Evolutionary conservation across 2,329 filamentous ascomycete species (phyloP).

Genomic region (Trichoderma sp.): DNA sequence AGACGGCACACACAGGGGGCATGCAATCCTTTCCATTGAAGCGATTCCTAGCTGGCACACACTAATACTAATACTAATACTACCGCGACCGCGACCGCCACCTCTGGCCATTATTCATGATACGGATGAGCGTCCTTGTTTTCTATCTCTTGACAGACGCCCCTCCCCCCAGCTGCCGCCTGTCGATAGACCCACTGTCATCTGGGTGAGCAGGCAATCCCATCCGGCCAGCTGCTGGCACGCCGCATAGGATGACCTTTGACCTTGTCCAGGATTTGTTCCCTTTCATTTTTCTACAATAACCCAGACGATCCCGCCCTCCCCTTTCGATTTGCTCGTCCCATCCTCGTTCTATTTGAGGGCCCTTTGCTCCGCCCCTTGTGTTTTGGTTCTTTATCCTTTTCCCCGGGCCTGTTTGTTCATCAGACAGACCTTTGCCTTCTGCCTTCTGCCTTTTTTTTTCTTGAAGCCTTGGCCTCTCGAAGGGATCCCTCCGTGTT

Average conservation of each 20-base stretch:
- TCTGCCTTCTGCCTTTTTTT: background rate
- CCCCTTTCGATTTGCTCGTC: background rate
- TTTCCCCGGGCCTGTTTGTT: too few relatives aligned
- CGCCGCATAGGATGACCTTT: background rate
- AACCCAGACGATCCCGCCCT: constrained; percentile 1
- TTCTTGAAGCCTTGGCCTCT: background rate
- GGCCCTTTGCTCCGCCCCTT: background rate
- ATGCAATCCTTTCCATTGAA: background rate
- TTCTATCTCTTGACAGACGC: background rate
- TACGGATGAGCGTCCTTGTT: background rate
- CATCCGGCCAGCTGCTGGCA: background rate
- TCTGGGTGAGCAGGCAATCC: background rate
- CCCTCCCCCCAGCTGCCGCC: constrained; percentile 13
- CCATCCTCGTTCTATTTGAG: background rate
- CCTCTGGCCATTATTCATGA: background rate
- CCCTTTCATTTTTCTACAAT: background rate
- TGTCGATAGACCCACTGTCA: constrained; percentile 15
- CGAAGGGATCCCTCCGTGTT: background rate
- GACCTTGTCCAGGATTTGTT: background rate
- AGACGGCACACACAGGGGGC: background rate
- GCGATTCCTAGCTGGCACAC: background rate
- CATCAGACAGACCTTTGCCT: background rate
- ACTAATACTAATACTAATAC: too few relatives aligned
- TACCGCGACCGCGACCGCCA: background rate
- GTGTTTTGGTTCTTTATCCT: background rate